phyloP scores from a whole-genome alignment of 1,284 basidiomycete species.

The Naganishia sp. region DNA sequence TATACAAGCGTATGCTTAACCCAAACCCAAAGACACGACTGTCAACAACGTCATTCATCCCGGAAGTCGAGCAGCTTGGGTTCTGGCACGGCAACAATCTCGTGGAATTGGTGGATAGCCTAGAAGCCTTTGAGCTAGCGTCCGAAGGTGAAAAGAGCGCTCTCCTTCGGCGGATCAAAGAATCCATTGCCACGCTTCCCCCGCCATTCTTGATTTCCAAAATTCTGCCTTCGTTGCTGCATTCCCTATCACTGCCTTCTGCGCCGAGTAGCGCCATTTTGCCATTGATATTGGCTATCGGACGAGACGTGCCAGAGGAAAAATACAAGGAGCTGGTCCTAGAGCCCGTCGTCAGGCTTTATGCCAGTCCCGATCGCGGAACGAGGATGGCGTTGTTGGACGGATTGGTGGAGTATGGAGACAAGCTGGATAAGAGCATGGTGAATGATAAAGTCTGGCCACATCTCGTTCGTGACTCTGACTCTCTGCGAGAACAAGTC shows the following conservation, averaged over 20 bases:
- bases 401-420: constrained; percentile 76
- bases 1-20: constrained; percentile 83
- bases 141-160: constrained; percentile 77
- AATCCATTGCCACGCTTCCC: constrained; percentile 77
- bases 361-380: constrained; percentile 82
- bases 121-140: constrained; percentile 83
- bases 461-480: constrained; percentile 65
- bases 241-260: constrained; percentile 80
- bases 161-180: constrained; percentile 78
- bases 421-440: constrained; percentile 80
- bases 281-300: constrained; percentile 78
- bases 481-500: not conserved
- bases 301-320: constrained; percentile 68
- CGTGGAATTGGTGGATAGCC: constrained; percentile 77
- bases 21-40: constrained; percentile 80
- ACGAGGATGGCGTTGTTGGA: constrained; percentile 92
- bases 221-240: constrained; percentile 82
- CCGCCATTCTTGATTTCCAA: constrained; percentile 82
- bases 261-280: constrained; percentile 76
- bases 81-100: constrained; percentile 85
- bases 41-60: constrained; percentile 73
- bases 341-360: constrained; percentile 78
- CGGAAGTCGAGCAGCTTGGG: constrained; percentile 69
- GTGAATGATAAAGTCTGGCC: constrained; percentile 92
- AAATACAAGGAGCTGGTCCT: constrained; percentile 73